Percentiles rank a stretch among this genome's conserved stretches.
Evolutionary conservation across 2,329 filamentous ascomycete species (phyloP).

Genomic region (Fusarium sulawesiense): DNA sequence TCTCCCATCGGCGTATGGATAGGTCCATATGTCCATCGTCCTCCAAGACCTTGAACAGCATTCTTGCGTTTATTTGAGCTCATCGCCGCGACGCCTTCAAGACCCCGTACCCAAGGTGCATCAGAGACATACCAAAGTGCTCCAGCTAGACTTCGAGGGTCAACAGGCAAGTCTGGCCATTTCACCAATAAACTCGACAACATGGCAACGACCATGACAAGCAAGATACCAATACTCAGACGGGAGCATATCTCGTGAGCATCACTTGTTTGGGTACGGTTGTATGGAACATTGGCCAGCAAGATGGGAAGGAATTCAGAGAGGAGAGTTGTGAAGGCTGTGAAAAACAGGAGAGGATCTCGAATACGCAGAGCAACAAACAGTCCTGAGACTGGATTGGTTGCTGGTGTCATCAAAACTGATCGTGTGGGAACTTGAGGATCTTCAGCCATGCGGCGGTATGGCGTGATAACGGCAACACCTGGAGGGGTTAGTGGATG

Average conservation of each 20-base stretch:
- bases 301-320: conserved; percentile 61
- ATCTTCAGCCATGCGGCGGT: conserved; percentile 52
- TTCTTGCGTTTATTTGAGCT: conserved; percentile 20
- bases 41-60: conserved; percentile 27
- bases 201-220: conserved; percentile 56
- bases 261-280: conserved; percentile 52
- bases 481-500: conserved; percentile 28
- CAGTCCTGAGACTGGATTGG: conserved; percentile 59
- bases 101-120: conserved; percentile 28
- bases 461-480: conserved; percentile 58
- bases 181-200: conserved; percentile 53
- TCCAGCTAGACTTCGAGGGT: conserved; percentile 59
- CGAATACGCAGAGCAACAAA: conserved; percentile 37
- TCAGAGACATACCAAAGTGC: conserved; percentile 55
- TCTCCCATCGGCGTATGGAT: conserved; percentile 30
- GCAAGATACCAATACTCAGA: conserved; percentile 53
- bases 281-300: conserved; percentile 61
- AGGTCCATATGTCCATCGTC: conserved; percentile 36
- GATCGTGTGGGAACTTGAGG: conserved; percentile 50
- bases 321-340: conserved; percentile 56
- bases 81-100: conserved; percentile 36
- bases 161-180: conserved; percentile 58
- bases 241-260: conserved; percentile 56
- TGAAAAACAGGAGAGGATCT: conserved; percentile 55
- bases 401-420: conserved; percentile 56